phyloP scores from a whole-genome alignment of 176 grass and related monocot species.

The Oryza australiensis region DNA sequence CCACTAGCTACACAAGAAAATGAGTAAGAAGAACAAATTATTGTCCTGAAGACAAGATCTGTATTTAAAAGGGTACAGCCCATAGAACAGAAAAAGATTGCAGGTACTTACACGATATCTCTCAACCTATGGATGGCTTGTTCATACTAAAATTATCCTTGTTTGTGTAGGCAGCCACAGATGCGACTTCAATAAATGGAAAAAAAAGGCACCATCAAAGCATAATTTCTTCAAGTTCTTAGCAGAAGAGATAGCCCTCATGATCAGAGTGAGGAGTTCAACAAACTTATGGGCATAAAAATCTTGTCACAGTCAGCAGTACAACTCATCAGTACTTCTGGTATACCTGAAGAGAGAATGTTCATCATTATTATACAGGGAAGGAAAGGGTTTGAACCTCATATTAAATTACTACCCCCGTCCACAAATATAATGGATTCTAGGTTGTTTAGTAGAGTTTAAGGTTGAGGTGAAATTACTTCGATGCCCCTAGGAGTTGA shows the following conservation, averaged over 20 bases:
- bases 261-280: slow-evolving; percentile 6
- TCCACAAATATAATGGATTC: no score
- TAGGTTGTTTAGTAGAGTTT: no score
- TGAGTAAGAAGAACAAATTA: slow-evolving; percentile 8
- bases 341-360: background rate
- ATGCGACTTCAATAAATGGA: background rate
- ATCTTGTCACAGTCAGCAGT: background rate
- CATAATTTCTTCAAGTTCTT: background rate
- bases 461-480: no score
- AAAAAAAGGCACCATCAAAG: background rate
- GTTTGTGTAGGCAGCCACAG: background rate
- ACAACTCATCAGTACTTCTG: background rate
- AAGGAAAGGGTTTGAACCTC: background rate
- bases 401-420: background rate
- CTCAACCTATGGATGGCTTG: background rate
- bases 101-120: slow-evolving; percentile 20
- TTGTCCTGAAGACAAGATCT: background rate
- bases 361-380: background rate
- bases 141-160: slow-evolving; percentile 22
- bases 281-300: background rate
- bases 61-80: background rate
- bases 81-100: slow-evolving; percentile 6
- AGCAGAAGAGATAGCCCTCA: background rate
- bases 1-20: slow-evolving; percentile 3
- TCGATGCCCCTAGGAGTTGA: no score